Evolutionary conservation across 2,329 filamentous ascomycete species (phyloP), one percentile per base, ranked within the genome.

Genomic region (Ceratocystis lukuohia): DNA sequence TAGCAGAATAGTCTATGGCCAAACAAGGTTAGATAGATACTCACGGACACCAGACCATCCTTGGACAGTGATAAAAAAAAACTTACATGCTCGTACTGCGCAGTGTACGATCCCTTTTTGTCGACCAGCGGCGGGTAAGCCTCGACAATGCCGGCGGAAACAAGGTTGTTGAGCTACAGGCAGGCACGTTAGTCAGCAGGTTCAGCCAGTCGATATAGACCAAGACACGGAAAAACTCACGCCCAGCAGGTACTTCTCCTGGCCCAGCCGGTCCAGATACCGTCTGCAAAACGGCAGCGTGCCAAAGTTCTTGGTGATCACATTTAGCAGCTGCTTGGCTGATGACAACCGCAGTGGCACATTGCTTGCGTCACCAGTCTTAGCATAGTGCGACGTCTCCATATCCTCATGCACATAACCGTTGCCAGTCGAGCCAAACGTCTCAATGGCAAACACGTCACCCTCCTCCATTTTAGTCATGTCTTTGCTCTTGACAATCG

Each of bases 251-350:
- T 96, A 95, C 75, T 94, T 94, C 68, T 95, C 89, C 74, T 92
- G 88, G n/a, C 90, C 90, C 17, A 95, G 76, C 66, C 90, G 85
- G 76, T 95, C 90, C 68, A 96, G 79, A 73, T 94, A 95, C 71
- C 91, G 84, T 70, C 90, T 81, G 75, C 88, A 94, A 75, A 89
- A 96, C 1, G 89, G 89, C 69, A 96, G 76, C 0, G 89, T 94
- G 69, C 89, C 88, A 73, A 95, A 96, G 76, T 94, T 94, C 80
- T 93, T 93, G 76, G 88, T 91, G 76, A 96, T 95, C 30, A 89
- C 86, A 72, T 84, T 91, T 70, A 94, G 78, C 64, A 96, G 79
- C 62, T 84, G 86, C 77, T 89, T 91, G 53, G 90, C 90, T 53
- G 88, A 92, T 8, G 85, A 82, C 61, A 92, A 78, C 65, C 88